Evolutionary conservation across 148 eudicot genomes (phyloP), one percentile per base, ranked within the genome.

Genomic region (Fagopyrum tataricum): DNA sequence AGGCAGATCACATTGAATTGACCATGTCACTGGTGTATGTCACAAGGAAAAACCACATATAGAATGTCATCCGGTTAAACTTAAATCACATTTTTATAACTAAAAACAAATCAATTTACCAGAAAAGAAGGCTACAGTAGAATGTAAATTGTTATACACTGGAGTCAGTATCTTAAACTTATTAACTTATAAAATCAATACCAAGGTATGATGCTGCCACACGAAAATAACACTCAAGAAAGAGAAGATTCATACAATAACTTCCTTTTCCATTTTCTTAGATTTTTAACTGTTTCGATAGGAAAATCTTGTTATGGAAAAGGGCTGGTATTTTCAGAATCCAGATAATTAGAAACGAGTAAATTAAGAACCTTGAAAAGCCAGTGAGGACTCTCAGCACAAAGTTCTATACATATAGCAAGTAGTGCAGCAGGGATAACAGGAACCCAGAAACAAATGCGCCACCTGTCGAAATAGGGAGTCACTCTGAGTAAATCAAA

Each of bases 321-420:
- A 26, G 7, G 17, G 24, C 6, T 64, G 39, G 69, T 64, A 39
- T 37, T 13, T 64, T 37, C 20, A 37, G 15, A 64, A 64, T 64
- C 69, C 20, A 64, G 18, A 26, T 31, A 64, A 14, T 31, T 6
- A 64, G 43, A 64, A 64, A 64, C 37, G 44, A 64, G 40, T 42
- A 41, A 55, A 59, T 31, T n/a, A 64, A 13, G 66, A 49, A 87
- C 98, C 95, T 93, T 93, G 75, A 78, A 82, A 26, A 91, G 94
- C 98, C 98, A 93, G 75, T 91, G 97, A 78, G 97, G 98, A 84
- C 91, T 85, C 82, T 93, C 98, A 14, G 90, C 90, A 79, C 92
- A 91, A 68, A 91, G 84, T 78, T 83, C 90, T 81, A 93, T 93
- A 44, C 82, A 52, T 55, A 91, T 42, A 70, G 86, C 95, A 55